phyloP scores from a whole-genome alignment of 345 rosid genomes.

The Citrus sp. region DNA sequence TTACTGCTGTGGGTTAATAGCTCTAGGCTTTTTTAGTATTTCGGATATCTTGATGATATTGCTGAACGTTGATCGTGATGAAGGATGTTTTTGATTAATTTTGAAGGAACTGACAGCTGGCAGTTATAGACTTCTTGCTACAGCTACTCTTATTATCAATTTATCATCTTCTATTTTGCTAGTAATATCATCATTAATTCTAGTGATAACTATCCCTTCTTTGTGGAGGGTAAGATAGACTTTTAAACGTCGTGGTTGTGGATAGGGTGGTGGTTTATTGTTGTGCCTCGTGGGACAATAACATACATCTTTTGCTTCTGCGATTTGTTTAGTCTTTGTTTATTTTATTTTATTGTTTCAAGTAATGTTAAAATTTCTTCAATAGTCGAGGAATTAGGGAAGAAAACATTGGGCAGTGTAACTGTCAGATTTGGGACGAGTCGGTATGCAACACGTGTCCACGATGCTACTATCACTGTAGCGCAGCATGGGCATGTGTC shows the following conservation, averaged over 20 bases:
- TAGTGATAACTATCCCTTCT: no score
- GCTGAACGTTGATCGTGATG: not conserved
- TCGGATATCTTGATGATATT: not conserved
- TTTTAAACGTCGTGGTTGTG: not conserved
- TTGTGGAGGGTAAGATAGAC: not conserved
- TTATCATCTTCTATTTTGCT: no score
- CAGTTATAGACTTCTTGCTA: not conserved
- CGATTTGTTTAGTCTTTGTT: not conserved
- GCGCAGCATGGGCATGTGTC: not conserved
- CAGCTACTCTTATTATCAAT: no score
- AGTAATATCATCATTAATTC: no score
- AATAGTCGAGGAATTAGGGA: not conserved
- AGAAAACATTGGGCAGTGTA: not conserved
- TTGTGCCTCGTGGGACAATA: not conserved
- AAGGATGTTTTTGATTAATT: not conserved
- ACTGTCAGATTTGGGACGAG: no score
- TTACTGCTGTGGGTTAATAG: conserved; percentile 1
- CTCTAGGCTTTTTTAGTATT: not conserved
- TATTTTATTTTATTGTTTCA: not conserved
- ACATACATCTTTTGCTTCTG: not conserved
- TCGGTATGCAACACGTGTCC: no score
- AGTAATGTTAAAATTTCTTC: not conserved
- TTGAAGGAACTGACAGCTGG: conserved; percentile 11
- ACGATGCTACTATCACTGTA: no score
- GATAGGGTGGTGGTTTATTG: not conserved